Percentiles rank a stretch among this genome's conserved stretches.
Conservation (phyloP, 2,329 filamentous ascomycete genomes). For the Calonectria pteridis region DNA sequence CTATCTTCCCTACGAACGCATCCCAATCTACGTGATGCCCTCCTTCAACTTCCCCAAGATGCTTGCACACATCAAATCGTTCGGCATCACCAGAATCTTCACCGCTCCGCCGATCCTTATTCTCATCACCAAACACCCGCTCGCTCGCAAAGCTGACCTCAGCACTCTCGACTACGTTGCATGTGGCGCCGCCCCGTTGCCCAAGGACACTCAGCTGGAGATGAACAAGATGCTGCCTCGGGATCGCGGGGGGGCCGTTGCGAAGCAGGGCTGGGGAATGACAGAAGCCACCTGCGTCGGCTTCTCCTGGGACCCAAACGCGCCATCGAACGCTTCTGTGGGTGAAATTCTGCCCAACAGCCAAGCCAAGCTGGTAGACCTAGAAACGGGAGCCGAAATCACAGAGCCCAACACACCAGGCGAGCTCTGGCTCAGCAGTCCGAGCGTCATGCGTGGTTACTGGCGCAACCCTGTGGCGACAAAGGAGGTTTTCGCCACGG, state of each 20-base stretch:
- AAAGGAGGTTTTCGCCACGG: conserved; percentile 63
- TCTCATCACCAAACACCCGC: conserved; percentile 77
- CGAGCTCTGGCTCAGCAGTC: conserved; percentile 80
- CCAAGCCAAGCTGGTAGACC: conserved; percentile 74
- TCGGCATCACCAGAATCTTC: conserved; percentile 74
- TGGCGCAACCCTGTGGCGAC: conserved; percentile 80
- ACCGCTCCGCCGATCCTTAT: conserved; percentile 83
- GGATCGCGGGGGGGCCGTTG: conserved; percentile 42
- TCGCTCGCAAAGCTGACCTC: conserved; percentile 75
- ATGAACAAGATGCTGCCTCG: conserved; percentile 64
- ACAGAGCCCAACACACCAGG: conserved; percentile 67
- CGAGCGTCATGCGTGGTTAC: conserved; percentile 82
- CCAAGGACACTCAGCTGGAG: conserved; percentile 59
- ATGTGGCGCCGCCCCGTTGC: conserved; percentile 78
- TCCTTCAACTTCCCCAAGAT: conserved; percentile 82
- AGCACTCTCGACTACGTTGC: conserved; percentile 71
- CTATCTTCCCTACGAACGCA: conserved; percentile 64
- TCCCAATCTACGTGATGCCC: conserved; percentile 83
- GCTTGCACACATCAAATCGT: conserved; percentile 75
- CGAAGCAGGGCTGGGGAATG: conserved; percentile 87
- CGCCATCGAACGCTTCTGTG: conserved; percentile 40
- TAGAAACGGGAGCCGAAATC: conserved; percentile 65
- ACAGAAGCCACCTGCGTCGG: conserved; percentile 83
- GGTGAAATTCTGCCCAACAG: conserved; percentile 53
- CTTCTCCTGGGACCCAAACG: conserved; percentile 77